Conservation (phyloP, 371 early-diverging fungal genomes). For the Apophysomyces variabilis region DNA sequence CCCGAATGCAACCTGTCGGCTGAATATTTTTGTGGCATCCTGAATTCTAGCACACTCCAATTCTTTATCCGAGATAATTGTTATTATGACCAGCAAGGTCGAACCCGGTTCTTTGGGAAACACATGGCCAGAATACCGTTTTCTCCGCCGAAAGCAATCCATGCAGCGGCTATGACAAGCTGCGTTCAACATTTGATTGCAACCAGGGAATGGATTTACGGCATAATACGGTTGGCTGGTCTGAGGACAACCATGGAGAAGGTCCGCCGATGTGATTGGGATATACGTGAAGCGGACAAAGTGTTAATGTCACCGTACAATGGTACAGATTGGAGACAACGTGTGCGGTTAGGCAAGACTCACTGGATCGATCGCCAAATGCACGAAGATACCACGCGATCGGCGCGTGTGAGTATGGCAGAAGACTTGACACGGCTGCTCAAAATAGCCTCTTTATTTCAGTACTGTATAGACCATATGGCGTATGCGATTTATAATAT, state of each 20-base stretch:
- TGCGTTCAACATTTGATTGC: slow-evolving; percentile 28
- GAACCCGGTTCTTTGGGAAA: slow-evolving; percentile 65
- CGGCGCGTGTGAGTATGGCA: neutral
- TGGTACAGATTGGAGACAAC: neutral
- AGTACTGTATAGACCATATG: slow-evolving; percentile 49
- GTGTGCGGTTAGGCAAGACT: neutral
- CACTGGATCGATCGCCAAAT: slow-evolving; percentile 13
- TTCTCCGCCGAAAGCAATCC: slow-evolving; percentile 38
- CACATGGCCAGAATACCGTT: slow-evolving; percentile 69
- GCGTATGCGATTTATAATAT: slow-evolving; percentile 40
- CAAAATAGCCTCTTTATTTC: slow-evolving; percentile 39
- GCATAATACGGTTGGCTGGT: slow-evolving; percentile 15
- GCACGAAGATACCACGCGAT: neutral
- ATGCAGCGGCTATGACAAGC: slow-evolving; percentile 21
- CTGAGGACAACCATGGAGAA: slow-evolving; percentile 30
- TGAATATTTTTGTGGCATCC: slow-evolving; percentile 55
- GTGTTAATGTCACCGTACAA: neutral
- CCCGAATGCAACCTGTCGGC: slow-evolving; percentile 28
- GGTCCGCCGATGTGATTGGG: slow-evolving; percentile 41
- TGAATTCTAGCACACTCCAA: slow-evolving; percentile 63
- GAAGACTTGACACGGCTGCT: slow-evolving; percentile 21
- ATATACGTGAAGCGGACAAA: slow-evolving; percentile 19
- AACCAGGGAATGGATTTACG: slow-evolving; percentile 28
- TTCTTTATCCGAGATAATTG: slow-evolving; percentile 59
- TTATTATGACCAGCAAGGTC: slow-evolving; percentile 66